These are phyloP conservation scores for Aphanomyces cochlioides DNA, from an alignment of 352 stramenopile genomes.

Conservation along the genomic window DNA sequence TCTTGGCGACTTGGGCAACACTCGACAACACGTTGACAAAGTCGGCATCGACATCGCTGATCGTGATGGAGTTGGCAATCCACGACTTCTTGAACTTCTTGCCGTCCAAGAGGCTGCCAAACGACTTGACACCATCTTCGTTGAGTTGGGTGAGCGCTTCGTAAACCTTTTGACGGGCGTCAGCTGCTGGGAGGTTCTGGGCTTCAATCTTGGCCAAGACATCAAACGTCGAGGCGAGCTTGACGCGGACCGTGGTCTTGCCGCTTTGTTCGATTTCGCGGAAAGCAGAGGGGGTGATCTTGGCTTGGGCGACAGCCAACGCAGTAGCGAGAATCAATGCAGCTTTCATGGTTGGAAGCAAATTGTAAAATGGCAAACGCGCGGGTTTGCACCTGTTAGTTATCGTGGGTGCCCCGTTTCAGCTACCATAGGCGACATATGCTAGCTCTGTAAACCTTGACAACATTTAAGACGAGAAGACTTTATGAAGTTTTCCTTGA, in stretches of 20 bases:
- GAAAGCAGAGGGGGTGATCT: background rate
- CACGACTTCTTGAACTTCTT: background rate
- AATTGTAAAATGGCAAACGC: background rate
- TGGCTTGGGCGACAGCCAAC: background rate
- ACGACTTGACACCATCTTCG: background rate
- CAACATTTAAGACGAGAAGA: too few relatives aligned
- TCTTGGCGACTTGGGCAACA: background rate
- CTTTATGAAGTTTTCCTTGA: too few relatives aligned
- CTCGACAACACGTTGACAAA: background rate
- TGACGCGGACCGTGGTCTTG: background rate
- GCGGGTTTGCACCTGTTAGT: too few relatives aligned
- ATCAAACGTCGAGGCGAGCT: background rate
- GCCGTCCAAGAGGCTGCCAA: background rate
- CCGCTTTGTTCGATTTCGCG: background rate
- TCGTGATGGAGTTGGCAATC: background rate
- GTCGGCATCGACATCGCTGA: background rate
- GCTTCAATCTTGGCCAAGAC: background rate
- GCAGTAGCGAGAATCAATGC: background rate
- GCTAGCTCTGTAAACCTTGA: too few relatives aligned
- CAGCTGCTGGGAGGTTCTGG: background rate
- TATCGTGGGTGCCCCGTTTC: too few relatives aligned
- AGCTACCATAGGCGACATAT: too few relatives aligned
- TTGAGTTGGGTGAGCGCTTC: background rate
- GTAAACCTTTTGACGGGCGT: background rate
- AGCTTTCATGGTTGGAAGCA: conserved; percentile 3